phyloP scores from a whole-genome alignment of 169 alveolate genomes.

The Eimeria falciformis region DNA sequence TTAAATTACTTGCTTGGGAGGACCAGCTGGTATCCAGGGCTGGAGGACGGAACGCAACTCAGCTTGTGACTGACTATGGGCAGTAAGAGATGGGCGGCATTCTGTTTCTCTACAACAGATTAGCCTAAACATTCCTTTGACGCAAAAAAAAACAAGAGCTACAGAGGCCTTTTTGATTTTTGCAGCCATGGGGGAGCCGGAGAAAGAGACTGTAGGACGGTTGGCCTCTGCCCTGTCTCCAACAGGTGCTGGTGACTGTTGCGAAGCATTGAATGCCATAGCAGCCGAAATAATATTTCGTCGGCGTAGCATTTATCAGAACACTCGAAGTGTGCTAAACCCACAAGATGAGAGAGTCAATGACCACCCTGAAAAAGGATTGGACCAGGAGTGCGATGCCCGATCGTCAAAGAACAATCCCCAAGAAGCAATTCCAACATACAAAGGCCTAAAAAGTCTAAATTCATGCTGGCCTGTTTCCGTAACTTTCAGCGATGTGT shows the following conservation, averaged over 20 bases:
- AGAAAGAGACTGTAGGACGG: conserved; percentile 55
- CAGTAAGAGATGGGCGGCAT: too few relatives aligned
- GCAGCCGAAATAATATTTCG: conserved; percentile 45
- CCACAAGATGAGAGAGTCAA: conserved; percentile 5
- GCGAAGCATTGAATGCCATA: conserved; percentile 61
- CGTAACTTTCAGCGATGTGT: conserved; percentile 16
- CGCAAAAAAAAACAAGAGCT: background rate
- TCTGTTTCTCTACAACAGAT: too few relatives aligned
- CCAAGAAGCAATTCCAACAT: conserved; percentile 25
- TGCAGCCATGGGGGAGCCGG: conserved; percentile 47
- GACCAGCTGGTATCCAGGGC: too few relatives aligned
- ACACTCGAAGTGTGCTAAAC: conserved; percentile 21
- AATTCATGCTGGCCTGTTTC: conserved; percentile 39
- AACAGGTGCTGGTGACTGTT: conserved; percentile 68
- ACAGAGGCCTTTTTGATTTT: background rate
- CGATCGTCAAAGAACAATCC: background rate
- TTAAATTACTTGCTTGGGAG: too few relatives aligned
- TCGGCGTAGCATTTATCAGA: conserved; percentile 26
- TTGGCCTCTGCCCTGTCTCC: conserved; percentile 49
- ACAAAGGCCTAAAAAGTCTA: conserved; percentile 35
- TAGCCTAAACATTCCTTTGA: too few relatives aligned
- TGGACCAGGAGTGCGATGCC: conserved; percentile 9
- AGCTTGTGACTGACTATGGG: too few relatives aligned
- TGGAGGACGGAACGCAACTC: too few relatives aligned
- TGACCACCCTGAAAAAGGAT: background rate